Evolutionary conservation across 768 basidiomycete species (phyloP), one percentile per base, ranked within the genome.

Genomic region (Rhodotorula kratochvilovae): DNA sequence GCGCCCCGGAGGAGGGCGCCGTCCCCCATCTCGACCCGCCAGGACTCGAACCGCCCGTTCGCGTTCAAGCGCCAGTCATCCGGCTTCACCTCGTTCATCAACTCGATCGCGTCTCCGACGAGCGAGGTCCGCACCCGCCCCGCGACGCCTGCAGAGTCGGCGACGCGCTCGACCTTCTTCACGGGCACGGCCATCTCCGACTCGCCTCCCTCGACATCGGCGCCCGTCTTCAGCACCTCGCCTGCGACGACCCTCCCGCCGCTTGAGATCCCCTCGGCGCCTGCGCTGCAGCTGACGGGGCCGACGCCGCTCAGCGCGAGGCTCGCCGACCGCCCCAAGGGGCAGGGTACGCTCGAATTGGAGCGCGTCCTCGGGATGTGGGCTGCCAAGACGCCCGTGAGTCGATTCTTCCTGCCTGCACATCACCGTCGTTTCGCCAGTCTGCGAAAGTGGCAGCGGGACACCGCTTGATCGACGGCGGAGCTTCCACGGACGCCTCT

Each of bases 361-460:
- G 72, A 73, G 46, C 54, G 72, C 42, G 66, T 73, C 35, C 43
- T 73, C 27, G 68, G 68, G 12, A 58, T 73, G 55, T 69, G 68
- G 66, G 67, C 72, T 2, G 57, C 68, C 29, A 70, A 70, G 53
- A 65, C 68, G 42, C 65, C 64, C 0, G 66, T 66, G 33, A 66
- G 70, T 65, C 23, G 5, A 21, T 33, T 36, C 29, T 55, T n/a
- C 11, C 42, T 43, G 12, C 15, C 45, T 36, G 25, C 25, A 19
- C 33, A 23, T 46, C 27, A 21, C 8, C 5, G 29, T 21, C 27
- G 27, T 13, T 27, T 17, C 23, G 56, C 36, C 4, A 46, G 45
- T n/a, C n/a, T n/a, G 45, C 45, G 17, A 23, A 46, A 23, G 4
- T 23, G 45, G 21, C 45, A 23, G 19, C 17, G 21, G 45, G 45